Base-by-base conservation (phyloP, 1,284 basidiomycete species). In the Rhodofomes roseus region DNA sequence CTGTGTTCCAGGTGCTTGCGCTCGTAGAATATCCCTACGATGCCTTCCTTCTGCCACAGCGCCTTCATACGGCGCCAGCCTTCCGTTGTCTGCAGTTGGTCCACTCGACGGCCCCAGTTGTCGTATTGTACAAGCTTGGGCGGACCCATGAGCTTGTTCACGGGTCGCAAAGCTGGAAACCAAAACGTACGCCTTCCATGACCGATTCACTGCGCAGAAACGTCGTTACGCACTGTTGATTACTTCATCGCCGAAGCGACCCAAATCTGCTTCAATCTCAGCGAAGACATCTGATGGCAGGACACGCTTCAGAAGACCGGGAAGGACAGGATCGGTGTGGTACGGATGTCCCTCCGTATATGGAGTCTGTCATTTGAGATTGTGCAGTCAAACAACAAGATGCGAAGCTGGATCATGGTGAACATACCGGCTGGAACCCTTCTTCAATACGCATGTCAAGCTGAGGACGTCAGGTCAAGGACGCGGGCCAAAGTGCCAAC, bases 1-100 rank as follows among this genome's bases (percentile, higher is more conserved):
- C 86, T 87, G 63, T 81, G 76, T 60, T 85, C 83, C 0, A 74
- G 73, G 46, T 84, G 81, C 61, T 76, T 79, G 11, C 86, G 78
- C 62, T 88, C 85, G 63, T 86, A 87, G 62, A 85, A 79, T 51
- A 89, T 86, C 2, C 77, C 81, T 2, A 86, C 81, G 27, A 87
- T 68, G 1, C 92, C 92, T 74, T 92, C 90, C 62, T 81, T 79
- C 63, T 87, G 84, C 44, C 85, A 79, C 40, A 88, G 74, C 27
- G 82, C 84, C 72, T 89, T 91, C 67, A 95, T 78, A 25, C 78
- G 81, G 37, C 85, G 78, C 89, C 89, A 91, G 1, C 83, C 86
- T 67, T 90, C 86, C 14, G 84, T 86, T 0, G 86, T 89, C 53
- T 85, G 77, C 0, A 92, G 77, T 1, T 75, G 71, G 68, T 91